Evolutionary conservation across 2,329 filamentous ascomycete species (phyloP), one percentile per base, ranked within the genome.

Genomic region (Trichophyton verrucosum): DNA sequence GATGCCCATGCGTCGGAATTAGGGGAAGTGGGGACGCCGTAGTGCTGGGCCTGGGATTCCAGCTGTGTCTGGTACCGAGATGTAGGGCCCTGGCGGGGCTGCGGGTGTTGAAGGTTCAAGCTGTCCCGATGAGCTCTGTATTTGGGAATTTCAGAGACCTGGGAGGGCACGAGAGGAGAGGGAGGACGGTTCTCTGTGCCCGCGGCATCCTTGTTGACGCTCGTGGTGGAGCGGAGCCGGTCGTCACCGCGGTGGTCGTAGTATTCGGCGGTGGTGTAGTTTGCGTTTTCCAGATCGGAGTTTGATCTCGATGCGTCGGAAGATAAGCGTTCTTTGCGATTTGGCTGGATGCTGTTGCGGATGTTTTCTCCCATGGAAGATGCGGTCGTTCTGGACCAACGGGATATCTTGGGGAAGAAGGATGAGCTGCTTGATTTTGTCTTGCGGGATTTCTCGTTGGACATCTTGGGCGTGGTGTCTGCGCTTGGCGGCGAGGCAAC

Each of bases 381-480:
- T 3, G 91, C 83, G 0, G 94, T 99, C 1, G 92, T 97, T 76
- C 95, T 94, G 0, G 92, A 97, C 94, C 94, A 99, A 49, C 94
- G 84, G 4, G 94, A 97, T 64, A 96, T 91, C 77, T 95, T 96
- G 24, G 91, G 91, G 64, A 95, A 88, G 79, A 85, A 80, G 0
- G 88, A 89, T 0, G 90, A 94, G 61, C 85, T 85, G 70, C 83
- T 87, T 0, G 89, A 92, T 72, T 95, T 95, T 76, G 95, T 88
- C 76, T 95, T 96, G 73, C 88, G 89, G 64, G 83, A 82, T 74
- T 88, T 90, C 4, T 89, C 86, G 1, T 82, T 85, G 22, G 72
- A 69, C 38, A 70, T 76, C 65, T 74, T 80, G 9, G 90, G 89
- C 0, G 89, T 95, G 64, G 91, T 89, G 64, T 95, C 91, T 61